phyloP scores from a whole-genome alignment of 2,329 filamentous ascomycete genomes.

The Sclerotinia sclerotiorum region DNA sequence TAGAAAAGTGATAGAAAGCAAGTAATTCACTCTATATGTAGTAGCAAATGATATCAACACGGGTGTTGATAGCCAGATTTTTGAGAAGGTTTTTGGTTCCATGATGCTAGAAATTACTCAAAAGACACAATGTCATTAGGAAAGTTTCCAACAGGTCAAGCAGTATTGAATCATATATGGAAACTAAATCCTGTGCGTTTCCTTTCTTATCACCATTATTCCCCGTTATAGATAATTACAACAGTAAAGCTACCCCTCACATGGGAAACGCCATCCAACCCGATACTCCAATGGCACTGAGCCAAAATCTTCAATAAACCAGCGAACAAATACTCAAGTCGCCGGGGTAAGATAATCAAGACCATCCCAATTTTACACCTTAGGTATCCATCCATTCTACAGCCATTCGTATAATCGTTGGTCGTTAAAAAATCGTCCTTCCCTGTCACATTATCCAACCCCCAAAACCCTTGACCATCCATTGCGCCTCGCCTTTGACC shows the following conservation, averaged over 20 bases:
- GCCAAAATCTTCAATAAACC: conserved; percentile 17
- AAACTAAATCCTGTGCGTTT: not conserved
- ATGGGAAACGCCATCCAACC: conserved; percentile 15
- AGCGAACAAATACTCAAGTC: conserved; percentile 5
- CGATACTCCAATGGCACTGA: conserved; percentile 10
- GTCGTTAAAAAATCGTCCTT: conserved; percentile 24
- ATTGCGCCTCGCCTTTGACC: conserved; percentile 17
- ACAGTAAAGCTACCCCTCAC: not conserved
- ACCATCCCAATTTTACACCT: conserved; percentile 24
- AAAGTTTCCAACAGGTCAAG: not conserved
- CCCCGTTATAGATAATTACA: conserved; percentile 13
- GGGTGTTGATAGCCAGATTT: not conserved
- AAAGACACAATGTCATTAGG: not conserved
- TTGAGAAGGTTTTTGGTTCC: not conserved
- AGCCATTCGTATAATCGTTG: conserved; percentile 24
- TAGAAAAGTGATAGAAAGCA: not conserved
- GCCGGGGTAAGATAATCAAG: conserved; percentile 22
- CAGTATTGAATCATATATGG: conserved; percentile 3
- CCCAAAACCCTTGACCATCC: conserved; percentile 19
- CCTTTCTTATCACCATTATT: conserved; percentile 4
- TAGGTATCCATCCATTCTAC: conserved; percentile 24
- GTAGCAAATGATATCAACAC: not conserved
- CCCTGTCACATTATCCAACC: conserved; percentile 20
- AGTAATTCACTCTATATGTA: not conserved
- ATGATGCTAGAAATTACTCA: not conserved